Conservation (phyloP, 176 grass and related monocot species). For the Triticum turgidum region DNA sequence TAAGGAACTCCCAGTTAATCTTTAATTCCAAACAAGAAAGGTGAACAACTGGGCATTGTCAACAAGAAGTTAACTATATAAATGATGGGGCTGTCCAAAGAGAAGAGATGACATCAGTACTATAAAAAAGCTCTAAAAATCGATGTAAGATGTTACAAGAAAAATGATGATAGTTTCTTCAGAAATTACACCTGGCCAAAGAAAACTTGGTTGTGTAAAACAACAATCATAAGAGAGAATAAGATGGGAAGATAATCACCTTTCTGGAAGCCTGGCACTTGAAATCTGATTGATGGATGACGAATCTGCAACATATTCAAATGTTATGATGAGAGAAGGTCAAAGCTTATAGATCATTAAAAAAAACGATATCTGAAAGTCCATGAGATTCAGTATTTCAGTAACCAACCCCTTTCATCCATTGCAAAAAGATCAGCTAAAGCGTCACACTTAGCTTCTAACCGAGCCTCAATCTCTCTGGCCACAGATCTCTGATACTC, state of each 20-base stretch:
- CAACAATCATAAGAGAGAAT: constrained; percentile 9
- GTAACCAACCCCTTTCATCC: constrained; percentile 73
- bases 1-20: neutral
- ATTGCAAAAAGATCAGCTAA: constrained; percentile 86
- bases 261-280: constrained; percentile 89
- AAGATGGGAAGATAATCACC: constrained; percentile 43
- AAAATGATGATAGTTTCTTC: neutral
- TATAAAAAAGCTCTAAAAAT: neutral
- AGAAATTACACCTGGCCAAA: neutral
- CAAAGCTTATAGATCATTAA: neutral
- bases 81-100: neutral
- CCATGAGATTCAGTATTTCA: constrained; percentile 23
- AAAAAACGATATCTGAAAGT: neutral
- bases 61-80: constrained; percentile 1
- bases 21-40: constrained; percentile 34
- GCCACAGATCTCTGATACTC: constrained; percentile 82
- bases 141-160: neutral
- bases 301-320: constrained; percentile 59
- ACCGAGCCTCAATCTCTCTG: constrained; percentile 87
- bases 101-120: neutral
- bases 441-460: constrained; percentile 87
- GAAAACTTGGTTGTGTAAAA: neutral
- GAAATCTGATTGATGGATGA: constrained; percentile 78
- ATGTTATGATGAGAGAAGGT: constrained; percentile 21
- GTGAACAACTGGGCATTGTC: neutral